Evolutionary conservation across 768 basidiomycete species (phyloP).

Genomic region (Porpolomopsis calyptriformis): DNA sequence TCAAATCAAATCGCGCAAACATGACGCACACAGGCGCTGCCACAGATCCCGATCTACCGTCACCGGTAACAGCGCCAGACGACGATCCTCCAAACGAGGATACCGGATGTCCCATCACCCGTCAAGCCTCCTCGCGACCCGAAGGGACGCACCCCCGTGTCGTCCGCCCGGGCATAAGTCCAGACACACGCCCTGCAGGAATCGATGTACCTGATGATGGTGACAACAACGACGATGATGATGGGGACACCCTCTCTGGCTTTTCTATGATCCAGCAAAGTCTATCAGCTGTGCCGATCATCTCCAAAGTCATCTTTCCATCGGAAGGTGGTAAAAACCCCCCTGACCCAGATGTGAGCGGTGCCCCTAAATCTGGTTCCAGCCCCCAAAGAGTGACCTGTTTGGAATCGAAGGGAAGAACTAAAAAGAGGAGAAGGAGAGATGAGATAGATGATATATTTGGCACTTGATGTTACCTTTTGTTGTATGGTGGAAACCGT

Average conservation of each 20-base stretch:
- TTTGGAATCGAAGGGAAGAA: background rate
- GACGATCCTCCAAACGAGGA: background rate
- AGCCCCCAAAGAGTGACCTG: too few species aligned
- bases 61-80: background rate
- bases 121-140: background rate
- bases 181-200: too few species aligned
- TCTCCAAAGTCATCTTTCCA: too few species aligned
- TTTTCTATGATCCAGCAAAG: too few species aligned
- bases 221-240: too few species aligned
- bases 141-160: too few species aligned
- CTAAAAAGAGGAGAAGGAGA: slow-evolving; percentile 29
- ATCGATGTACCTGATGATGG: too few species aligned
- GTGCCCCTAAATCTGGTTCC: background rate
- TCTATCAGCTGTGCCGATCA: too few species aligned
- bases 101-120: background rate
- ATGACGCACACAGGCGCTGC: background rate
- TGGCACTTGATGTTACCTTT: slow-evolving; percentile 22
- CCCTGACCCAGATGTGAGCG: too few species aligned
- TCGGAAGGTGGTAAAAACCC: too few species aligned
- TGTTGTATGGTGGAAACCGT: background rate
- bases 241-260: too few species aligned
- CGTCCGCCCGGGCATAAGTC: too few species aligned
- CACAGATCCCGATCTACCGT: background rate
- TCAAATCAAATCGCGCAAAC: background rate
- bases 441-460: slow-evolving; percentile 71